Conservation (phyloP, 305 asterid genomes). For the Fraxinus platypoda region DNA sequence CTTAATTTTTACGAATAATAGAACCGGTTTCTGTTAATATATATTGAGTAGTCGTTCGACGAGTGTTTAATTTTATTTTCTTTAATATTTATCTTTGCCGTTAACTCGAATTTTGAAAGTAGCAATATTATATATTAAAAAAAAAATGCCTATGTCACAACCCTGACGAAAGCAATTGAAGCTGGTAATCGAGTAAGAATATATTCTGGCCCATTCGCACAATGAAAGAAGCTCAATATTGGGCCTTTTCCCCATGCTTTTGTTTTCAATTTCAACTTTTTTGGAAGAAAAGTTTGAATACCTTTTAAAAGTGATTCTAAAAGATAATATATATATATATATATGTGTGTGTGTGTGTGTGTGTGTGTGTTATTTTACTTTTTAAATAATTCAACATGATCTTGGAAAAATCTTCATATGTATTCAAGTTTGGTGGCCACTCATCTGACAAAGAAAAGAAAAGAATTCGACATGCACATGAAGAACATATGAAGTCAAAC, state of each 20-base stretch:
- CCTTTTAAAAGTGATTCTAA: slow-evolving; percentile 23
- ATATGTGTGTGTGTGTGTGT: too few species aligned
- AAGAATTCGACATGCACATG: not conserved
- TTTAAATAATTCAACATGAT: slow-evolving; percentile 2
- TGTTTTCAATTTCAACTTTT: slow-evolving; percentile 11
- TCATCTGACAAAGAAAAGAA: too few species aligned
- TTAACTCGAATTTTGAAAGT: not conserved
- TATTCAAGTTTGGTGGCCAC: not conserved
- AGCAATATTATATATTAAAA: not conserved
- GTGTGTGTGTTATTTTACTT: not conserved
- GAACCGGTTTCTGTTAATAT: too few species aligned
- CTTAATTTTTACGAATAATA: not conserved
- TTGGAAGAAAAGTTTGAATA: slow-evolving; percentile 24
- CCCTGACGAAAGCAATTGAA: slow-evolving; percentile 12
- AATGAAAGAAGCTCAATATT: slow-evolving; percentile 5
- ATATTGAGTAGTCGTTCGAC: not conserved
- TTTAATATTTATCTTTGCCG: not conserved
- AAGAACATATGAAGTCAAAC: not conserved
- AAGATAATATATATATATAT: not conserved
- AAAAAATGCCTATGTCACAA: not conserved
- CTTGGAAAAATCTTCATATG: too few species aligned
- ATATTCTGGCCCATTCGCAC: slow-evolving; percentile 23
- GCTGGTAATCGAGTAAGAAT: slow-evolving; percentile 16
- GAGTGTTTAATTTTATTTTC: too few species aligned
- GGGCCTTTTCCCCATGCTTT: not conserved